A percentile compares a stretch with the other conserved stretches of the same genome.
Conservation (phyloP, 2,329 filamentous ascomycete genomes). For the Celoporthe dispersa region DNA sequence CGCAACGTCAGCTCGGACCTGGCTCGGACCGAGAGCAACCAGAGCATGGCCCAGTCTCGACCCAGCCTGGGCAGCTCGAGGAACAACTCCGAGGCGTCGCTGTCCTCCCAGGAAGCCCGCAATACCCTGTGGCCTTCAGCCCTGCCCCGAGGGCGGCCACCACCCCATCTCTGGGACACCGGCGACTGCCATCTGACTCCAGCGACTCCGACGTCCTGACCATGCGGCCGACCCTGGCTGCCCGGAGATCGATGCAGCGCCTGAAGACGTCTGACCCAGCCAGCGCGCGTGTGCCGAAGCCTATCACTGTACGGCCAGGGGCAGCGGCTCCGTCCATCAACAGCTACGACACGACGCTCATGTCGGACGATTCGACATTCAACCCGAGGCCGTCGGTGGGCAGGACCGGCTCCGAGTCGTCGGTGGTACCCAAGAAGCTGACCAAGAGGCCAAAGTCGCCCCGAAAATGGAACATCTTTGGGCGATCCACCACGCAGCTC, state of each 20-base stretch:
- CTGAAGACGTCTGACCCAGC: slow-evolving; percentile 49
- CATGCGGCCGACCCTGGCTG: slow-evolving; percentile 57
- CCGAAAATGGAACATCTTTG: slow-evolving; percentile 67
- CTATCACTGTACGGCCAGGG: slow-evolving; percentile 50
- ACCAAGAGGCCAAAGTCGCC: slow-evolving; percentile 60
- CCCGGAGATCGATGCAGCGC: slow-evolving; percentile 59
- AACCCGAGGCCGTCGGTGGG: slow-evolving; percentile 45
- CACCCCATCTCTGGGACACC: slow-evolving; percentile 36
- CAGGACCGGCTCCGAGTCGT: slow-evolving; percentile 35
- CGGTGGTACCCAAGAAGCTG: slow-evolving; percentile 55
- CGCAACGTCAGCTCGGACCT: slow-evolving; percentile 58
- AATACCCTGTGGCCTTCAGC: slow-evolving; percentile 60
- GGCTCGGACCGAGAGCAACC: slow-evolving; percentile 54
- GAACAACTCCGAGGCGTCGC: slow-evolving; percentile 46
- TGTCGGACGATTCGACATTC: slow-evolving; percentile 60
- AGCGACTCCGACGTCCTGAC: slow-evolving; percentile 57
- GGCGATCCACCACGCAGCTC: slow-evolving; percentile 54
- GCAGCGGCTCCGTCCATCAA: slow-evolving; percentile 54
- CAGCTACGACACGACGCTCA: slow-evolving; percentile 60
- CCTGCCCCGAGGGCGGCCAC: slow-evolving; percentile 45
- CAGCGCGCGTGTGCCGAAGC: slow-evolving; percentile 55
- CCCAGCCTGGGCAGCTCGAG: slow-evolving; percentile 48
- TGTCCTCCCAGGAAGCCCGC: slow-evolving; percentile 47
- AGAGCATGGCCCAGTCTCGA: slow-evolving; percentile 47
- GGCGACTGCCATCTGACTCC: slow-evolving; percentile 56